A percentile compares a stretch with the other conserved stretches of the same genome.
These are phyloP conservation scores for Phialophora macrospora DNA, from an alignment of 2,329 filamentous ascomycete species.

Conservation along the genomic window DNA sequence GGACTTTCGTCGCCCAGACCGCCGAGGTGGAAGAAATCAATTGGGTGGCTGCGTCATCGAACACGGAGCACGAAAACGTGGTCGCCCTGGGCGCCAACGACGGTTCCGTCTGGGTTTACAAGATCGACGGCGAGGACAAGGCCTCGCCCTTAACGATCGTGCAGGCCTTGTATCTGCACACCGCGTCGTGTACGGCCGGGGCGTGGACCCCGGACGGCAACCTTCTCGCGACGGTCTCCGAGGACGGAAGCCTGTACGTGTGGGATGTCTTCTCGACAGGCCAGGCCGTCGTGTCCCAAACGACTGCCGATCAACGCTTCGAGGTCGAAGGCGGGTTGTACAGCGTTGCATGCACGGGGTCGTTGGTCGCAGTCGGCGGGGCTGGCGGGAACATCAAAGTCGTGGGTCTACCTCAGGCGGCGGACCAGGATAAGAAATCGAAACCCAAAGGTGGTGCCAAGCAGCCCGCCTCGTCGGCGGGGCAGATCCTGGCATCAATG, in stretches of 20 bases:
- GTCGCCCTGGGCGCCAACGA: conserved; percentile 87
- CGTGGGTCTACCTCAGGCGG: conserved; percentile 73
- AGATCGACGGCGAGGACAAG: conserved; percentile 70
- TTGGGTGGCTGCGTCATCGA: conserved; percentile 80
- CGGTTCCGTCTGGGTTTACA: conserved; percentile 94
- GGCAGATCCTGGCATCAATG: conserved; percentile 79
- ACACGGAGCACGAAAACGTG: conserved; percentile 73
- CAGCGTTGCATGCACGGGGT: conserved; percentile 79
- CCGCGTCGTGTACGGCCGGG: conserved; percentile 82
- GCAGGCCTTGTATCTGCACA: conserved; percentile 92
- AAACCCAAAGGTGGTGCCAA: conserved; percentile 45
- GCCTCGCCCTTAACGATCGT: conserved; percentile 74
- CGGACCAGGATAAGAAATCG: conserved; percentile 53
- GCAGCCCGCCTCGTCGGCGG: conserved; percentile 55
- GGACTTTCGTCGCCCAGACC: conserved; percentile 73
- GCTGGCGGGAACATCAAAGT: conserved; percentile 85
- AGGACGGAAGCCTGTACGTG: conserved; percentile 86
- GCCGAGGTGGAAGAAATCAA: conserved; percentile 95
- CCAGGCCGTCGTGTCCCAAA: conserved; percentile 75
- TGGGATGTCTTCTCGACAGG: conserved; percentile 80
- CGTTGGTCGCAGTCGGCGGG: conserved; percentile 83
- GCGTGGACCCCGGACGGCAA: conserved; percentile 88
- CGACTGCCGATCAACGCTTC: conserved; percentile 83
- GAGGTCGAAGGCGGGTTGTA: conserved; percentile 89
- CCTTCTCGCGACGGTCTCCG: conserved; percentile 83